Evolutionary conservation across 768 basidiomycete genomes (phyloP), one percentile per base, ranked within the genome.

Genomic region (Amanita rubescens): DNA sequence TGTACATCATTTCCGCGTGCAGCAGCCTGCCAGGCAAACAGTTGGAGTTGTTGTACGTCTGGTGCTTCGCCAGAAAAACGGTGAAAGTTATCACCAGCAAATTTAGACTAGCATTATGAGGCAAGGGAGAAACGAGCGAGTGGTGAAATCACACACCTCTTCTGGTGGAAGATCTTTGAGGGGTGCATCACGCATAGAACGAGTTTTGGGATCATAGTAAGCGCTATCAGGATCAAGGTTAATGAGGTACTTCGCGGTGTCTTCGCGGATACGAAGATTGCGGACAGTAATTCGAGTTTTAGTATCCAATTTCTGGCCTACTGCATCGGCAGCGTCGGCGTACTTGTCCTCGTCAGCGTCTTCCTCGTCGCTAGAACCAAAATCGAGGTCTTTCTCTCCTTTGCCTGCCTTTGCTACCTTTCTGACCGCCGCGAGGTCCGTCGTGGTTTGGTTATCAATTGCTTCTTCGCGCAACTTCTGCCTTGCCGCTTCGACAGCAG

Each of bases 181-280:
- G 0, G 95, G 96, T 38, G 95, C 94, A 63, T 99, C 96, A 70
- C 96, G 87, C 96, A 99, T 99, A 6, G 95, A 97, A 63, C 96
- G 86, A 11, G 96, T 98, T 74, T 99, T 99, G 44, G 96, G 96
- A 65, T 99, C 96, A 65, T 99, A 99, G 73, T 98, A 97, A 8
- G 96, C 96, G 62, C 90, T 93, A 0, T 91, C 86, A 1, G 88
- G 87, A 68, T 98, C 94, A 67, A 99, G 68, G 66, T 98, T 99
- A 68, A 95, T 89, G 64, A 99, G 80, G 66, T 99, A 99, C 67
- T 99, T 99, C 9, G 96, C 96, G 1, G 95, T 98, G 67, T 99
- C 96, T 71, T 99, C 96, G 65, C 96, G 87, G 60, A 99, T 98
- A 73, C 96, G 90, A 62, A 99, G 75, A 71, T 99, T 98, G 56